These are phyloP conservation scores for Syzygium oleosum DNA, from an alignment of 345 rosid species.

Conservation along the genomic window DNA sequence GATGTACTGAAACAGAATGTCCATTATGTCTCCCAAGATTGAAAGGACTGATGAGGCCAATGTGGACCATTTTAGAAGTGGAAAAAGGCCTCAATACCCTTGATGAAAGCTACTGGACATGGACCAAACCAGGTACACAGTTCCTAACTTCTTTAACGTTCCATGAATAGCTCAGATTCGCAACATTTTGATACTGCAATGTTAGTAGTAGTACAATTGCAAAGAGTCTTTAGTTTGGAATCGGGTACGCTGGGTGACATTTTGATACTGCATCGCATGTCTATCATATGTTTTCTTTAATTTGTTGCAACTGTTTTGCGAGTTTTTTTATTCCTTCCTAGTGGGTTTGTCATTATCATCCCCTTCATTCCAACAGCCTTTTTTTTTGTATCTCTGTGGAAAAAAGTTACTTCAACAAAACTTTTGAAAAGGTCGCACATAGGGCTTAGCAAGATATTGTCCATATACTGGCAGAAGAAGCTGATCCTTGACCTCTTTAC, in stretches of 20 bases:
- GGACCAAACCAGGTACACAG: not conserved
- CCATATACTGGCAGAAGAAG: too few species aligned
- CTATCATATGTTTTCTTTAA: not conserved
- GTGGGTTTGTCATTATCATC: too few species aligned
- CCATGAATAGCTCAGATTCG: not conserved
- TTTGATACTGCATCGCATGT: not conserved
- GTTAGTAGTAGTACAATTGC: not conserved
- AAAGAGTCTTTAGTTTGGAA: not conserved
- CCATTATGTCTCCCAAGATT: not conserved
- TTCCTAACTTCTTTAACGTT: not conserved
- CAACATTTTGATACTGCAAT: not conserved
- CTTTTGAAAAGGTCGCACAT: too few species aligned
- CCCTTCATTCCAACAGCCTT: too few species aligned
- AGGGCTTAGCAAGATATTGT: too few species aligned
- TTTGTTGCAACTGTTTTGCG: not conserved
- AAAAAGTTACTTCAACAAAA: too few species aligned
- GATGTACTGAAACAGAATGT: not conserved
- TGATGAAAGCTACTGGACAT: not conserved
- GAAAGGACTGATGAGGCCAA: not conserved
- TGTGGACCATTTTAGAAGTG: accelerated
- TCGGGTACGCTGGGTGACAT: not conserved
- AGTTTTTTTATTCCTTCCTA: not conserved
- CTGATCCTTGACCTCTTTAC: too few species aligned
- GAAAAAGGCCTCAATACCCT: not conserved
- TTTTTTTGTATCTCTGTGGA: too few species aligned